These are phyloP conservation scores for Penicillium nucicola DNA, from an alignment of 495 filamentous ascomycete genomes.

Conservation along the genomic window DNA sequence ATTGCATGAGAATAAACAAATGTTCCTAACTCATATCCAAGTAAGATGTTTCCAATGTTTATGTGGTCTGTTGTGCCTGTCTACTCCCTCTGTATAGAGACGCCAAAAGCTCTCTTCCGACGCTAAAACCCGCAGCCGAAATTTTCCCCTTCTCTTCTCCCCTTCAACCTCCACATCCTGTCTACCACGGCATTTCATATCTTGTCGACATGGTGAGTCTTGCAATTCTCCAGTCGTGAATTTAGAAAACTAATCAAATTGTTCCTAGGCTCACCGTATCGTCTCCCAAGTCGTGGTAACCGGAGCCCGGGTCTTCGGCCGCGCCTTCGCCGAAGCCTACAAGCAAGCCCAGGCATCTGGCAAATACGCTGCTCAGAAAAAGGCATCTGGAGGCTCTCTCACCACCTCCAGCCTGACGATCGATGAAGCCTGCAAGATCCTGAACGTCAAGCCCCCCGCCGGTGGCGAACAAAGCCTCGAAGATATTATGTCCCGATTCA, in stretches of 20 bases:
- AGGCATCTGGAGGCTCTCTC: conserved; percentile 42
- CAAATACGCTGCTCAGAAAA: conserved; percentile 69
- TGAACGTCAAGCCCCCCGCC: conserved; percentile 89
- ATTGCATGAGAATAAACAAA: neutral
- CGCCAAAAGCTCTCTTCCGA: conserved; percentile 16
- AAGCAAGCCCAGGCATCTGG: conserved; percentile 84
- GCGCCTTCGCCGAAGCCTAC: conserved; percentile 88
- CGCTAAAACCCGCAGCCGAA: conserved; percentile 35
- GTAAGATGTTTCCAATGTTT: neutral
- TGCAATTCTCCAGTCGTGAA: neutral
- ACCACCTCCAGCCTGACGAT: conserved; percentile 74
- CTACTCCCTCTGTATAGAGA: neutral
- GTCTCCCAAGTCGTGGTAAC: conserved; percentile 89
- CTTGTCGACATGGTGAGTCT: conserved; percentile 29
- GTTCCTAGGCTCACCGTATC: conserved; percentile 83
- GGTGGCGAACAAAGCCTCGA: conserved; percentile 74
- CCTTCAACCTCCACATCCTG: conserved; percentile 27
- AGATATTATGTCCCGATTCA: conserved; percentile 79
- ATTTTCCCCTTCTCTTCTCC: conserved; percentile 34
- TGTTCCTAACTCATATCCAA: neutral
- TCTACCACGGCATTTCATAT: conserved; percentile 14
- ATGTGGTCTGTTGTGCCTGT: neutral
- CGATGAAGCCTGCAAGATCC: conserved; percentile 95
- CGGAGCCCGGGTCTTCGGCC: conserved; percentile 85
- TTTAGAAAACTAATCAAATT: neutral